A percentile compares a stretch with the other conserved stretches of the same genome.
Conservation (phyloP, 1,284 basidiomycete genomes). For the Exobasidium cylindrosporum region DNA sequence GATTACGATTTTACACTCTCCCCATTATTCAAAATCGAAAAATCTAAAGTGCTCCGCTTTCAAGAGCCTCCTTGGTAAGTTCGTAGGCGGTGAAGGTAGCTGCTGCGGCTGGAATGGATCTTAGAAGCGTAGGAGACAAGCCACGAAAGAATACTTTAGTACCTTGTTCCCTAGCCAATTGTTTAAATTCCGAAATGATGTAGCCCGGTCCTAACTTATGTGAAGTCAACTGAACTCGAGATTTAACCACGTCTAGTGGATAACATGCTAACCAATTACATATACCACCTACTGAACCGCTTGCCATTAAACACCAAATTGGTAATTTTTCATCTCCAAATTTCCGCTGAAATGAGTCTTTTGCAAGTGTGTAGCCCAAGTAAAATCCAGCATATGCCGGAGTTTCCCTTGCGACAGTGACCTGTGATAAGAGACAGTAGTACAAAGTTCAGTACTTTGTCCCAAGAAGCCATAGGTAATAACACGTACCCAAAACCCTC, state of each 20-base stretch:
- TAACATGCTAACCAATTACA: slow-evolving; percentile 93
- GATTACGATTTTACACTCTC: no score
- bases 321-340: slow-evolving; percentile 61
- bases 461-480: not conserved
- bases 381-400: slow-evolving; percentile 86
- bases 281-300: slow-evolving; percentile 83
- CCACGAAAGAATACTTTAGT: slow-evolving; percentile 28
- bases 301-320: slow-evolving; percentile 80
- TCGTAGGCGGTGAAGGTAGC: slow-evolving; percentile 44
- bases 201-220: slow-evolving; percentile 24
- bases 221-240: slow-evolving; percentile 27
- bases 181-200: slow-evolving; percentile 21
- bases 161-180: slow-evolving; percentile 24
- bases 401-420: slow-evolving; percentile 88
- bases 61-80: slow-evolving; percentile 29
- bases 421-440: no score
- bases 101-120: slow-evolving; percentile 41
- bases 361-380: slow-evolving; percentile 82
- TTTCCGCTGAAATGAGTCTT: slow-evolving; percentile 65
- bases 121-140: slow-evolving; percentile 33
- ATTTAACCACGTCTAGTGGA: slow-evolving; percentile 61
- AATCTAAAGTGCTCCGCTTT: slow-evolving; percentile 4
- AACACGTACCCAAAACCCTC: slow-evolving; percentile 73
- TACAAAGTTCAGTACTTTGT: not conserved
- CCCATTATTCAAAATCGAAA: no score